Evolutionary conservation across 805 yeast species (phyloP).

Genomic region (Suhomyces sp.): DNA sequence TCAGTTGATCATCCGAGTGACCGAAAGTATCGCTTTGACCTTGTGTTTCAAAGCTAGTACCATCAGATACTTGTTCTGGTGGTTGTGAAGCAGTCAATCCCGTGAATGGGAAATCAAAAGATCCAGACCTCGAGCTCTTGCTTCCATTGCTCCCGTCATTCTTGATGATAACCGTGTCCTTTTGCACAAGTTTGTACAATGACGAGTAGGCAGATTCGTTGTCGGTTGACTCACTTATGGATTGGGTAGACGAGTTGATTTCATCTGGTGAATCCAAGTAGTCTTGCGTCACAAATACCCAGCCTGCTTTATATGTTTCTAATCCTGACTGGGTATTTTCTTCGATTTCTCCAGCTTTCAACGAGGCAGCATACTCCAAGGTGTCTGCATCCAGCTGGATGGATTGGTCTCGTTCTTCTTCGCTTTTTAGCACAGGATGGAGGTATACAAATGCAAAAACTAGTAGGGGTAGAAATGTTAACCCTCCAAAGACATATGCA

Average conservation of each 20-base stretch:
- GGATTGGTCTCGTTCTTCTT: slow-evolving; percentile 16
- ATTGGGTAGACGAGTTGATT: slow-evolving; percentile 48
- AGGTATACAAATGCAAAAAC: slow-evolving; percentile 39
- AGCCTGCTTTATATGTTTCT: slow-evolving; percentile 64
- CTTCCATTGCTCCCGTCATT: slow-evolving; percentile 6
- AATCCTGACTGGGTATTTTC: slow-evolving; percentile 62
- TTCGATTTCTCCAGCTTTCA: slow-evolving; percentile 65
- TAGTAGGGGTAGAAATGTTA: slow-evolving; percentile 71
- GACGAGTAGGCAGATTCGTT: slow-evolving; percentile 60
- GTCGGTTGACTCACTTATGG: slow-evolving; percentile 40
- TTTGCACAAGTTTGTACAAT: slow-evolving; percentile 55
- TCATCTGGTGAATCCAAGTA: slow-evolving; percentile 47
- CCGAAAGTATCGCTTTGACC: background rate
- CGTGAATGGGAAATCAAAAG: slow-evolving; percentile 9
- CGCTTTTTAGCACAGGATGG: slow-evolving; percentile 32
- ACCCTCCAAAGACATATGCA: slow-evolving; percentile 72
- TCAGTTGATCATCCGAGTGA: background rate
- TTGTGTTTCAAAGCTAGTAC: background rate
- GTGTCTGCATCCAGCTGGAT: slow-evolving; percentile 10
- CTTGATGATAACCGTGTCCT: slow-evolving; percentile 13
- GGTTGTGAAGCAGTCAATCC: background rate
- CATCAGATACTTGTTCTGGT: background rate
- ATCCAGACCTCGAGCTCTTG: slow-evolving; percentile 7
- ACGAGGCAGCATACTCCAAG: slow-evolving; percentile 28
- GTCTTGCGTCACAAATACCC: slow-evolving; percentile 83